phyloP scores from a whole-genome alignment of 441 rosid species.

The Biscutella laevigata region DNA sequence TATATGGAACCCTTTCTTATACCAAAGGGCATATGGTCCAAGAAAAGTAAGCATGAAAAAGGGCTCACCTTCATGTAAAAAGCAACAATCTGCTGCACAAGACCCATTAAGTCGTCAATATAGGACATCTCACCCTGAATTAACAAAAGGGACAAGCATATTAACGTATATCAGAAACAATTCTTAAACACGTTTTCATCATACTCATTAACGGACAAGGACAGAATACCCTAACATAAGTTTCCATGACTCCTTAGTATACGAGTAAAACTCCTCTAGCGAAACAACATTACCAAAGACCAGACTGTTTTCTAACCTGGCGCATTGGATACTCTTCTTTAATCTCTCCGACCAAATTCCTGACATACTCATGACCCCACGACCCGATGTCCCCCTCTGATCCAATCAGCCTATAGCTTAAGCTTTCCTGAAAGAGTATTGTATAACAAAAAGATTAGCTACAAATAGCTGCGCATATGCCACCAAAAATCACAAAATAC shows the following conservation, averaged over 20 bases:
- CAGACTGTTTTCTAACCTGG: conserved; percentile 41
- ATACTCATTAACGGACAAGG: not conserved
- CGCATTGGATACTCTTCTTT: conserved; percentile 62
- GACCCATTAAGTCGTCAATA: conserved; percentile 67
- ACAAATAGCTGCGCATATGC: not conserved
- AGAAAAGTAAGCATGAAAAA: not conserved
- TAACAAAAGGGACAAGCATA: conserved; percentile 1
- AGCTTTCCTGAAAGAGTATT: conserved; percentile 68
- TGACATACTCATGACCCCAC: conserved; percentile 98
- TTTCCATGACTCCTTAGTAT: not conserved
- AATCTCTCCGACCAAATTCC: conserved; percentile 93
- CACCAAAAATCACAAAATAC: conserved; percentile 1
- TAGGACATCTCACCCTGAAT: conserved; percentile 61
- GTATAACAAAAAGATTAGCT: conserved; percentile 14
- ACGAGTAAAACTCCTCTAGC: not conserved
- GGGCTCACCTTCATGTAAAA: conserved; percentile 83
- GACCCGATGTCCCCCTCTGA: conserved; percentile 88
- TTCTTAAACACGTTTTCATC: not conserved
- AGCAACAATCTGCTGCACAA: conserved; percentile 87
- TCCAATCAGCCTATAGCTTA: conserved; percentile 75
- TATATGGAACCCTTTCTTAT: not conserved
- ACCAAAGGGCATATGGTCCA: not conserved
- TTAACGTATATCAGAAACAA: conserved; percentile 4
- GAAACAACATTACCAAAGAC: conserved; percentile 10
- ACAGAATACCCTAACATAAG: too few species aligned